These are phyloP conservation scores for Teunomyces aglyptinius DNA, from an alignment of 805 yeast species.

Conservation along the genomic window DNA sequence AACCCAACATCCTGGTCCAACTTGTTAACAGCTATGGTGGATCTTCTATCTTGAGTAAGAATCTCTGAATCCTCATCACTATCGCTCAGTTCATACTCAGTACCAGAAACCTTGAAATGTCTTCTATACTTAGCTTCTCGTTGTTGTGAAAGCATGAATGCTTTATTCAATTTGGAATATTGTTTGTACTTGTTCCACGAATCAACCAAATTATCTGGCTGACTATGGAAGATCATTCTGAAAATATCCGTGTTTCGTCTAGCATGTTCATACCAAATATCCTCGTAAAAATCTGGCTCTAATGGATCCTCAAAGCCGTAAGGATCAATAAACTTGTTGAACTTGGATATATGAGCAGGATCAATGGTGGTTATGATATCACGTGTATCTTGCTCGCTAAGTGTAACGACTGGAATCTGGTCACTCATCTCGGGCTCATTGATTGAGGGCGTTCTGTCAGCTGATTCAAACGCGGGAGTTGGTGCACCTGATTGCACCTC, in stretches of 20 bases:
- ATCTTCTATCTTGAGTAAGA: conserved; percentile 9
- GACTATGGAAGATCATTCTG: conserved; percentile 85
- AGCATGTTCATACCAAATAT: conserved; percentile 81
- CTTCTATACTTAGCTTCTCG: conserved; percentile 32
- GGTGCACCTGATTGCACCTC: conserved; percentile 2
- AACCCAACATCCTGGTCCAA: conserved; percentile 34
- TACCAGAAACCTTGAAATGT: conserved; percentile 11
- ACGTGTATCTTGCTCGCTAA: conserved; percentile 43
- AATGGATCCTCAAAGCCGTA: conserved; percentile 87
- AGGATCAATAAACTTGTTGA: conserved; percentile 70
- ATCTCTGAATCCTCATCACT: conserved; percentile 5
- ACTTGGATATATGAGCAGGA: conserved; percentile 35
- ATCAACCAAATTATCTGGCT: conserved; percentile 89
- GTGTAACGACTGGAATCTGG: conserved; percentile 38
- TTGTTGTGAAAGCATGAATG: conserved; percentile 46
- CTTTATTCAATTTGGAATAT: conserved; percentile 56
- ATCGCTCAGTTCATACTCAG: conserved; percentile 15
- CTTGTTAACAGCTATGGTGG: conserved; percentile 26
- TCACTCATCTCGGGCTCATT: conserved; percentile 13
- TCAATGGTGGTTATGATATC: conserved; percentile 38
- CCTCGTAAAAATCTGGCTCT: conserved; percentile 77
- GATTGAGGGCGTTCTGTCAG: conserved; percentile 6
- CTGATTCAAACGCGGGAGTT: neutral
- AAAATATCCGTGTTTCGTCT: conserved; percentile 77
- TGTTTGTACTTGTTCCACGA: conserved; percentile 89